Percentiles rank a stretch among this genome's conserved stretches.
These are phyloP conservation scores for Blastomyces emzantsi DNA, from an alignment of 2,329 filamentous ascomycete genomes.

Conservation along the genomic window DNA sequence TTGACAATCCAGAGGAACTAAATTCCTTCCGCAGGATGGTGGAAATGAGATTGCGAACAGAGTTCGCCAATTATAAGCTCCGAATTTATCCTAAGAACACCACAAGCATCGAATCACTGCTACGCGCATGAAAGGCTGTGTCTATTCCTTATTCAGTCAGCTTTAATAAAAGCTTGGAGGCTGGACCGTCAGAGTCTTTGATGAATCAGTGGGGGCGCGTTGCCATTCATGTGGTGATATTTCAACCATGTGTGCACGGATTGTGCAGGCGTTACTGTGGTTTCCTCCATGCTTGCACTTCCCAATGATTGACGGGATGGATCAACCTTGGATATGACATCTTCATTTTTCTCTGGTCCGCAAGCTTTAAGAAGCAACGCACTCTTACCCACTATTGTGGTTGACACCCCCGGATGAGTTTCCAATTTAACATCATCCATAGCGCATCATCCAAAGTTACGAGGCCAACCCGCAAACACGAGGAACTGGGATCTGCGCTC, in stretches of 20 bases:
- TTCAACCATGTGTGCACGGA: neutral
- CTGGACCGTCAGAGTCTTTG: too few species aligned
- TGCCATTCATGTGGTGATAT: too few species aligned
- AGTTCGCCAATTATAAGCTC: neutral
- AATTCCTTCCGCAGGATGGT: neutral
- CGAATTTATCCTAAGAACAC: neutral
- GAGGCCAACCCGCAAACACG: neutral
- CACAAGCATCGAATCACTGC: neutral
- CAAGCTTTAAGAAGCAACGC: neutral
- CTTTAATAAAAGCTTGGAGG: neutral
- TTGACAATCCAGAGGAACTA: neutral
- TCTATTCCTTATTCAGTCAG: too few species aligned
- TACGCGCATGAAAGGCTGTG: neutral
- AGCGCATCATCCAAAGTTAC: neutral
- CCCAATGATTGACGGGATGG: neutral
- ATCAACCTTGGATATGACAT: neutral
- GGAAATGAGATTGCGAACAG: neutral
- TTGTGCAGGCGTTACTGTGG: too few species aligned
- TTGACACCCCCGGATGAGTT: neutral
- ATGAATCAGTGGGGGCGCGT: too few species aligned
- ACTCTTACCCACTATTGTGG: neutral
- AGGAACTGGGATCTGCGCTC: neutral
- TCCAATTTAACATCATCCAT: neutral
- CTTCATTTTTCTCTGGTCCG: neutral
- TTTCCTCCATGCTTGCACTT: neutral